Conservation (phyloP, 371 early-diverging fungal genomes). For the Edhazardia aedis region DNA sequence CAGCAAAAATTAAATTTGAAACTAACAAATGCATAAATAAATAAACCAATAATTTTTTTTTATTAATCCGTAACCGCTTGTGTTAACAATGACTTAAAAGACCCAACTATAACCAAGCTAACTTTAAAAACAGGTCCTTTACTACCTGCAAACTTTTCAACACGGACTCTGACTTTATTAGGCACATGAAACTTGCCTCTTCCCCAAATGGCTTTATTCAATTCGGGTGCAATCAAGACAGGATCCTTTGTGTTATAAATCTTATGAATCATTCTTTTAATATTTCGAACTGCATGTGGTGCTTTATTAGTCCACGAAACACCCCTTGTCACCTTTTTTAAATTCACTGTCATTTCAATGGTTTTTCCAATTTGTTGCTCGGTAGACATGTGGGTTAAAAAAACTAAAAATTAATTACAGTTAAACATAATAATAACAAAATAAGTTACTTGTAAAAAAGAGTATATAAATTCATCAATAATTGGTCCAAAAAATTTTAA, state of each 20-base stretch:
- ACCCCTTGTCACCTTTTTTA: background rate
- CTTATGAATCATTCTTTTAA: slow-evolving; percentile 13
- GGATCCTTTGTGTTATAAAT: slow-evolving; percentile 8
- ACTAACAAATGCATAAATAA: too few relatives aligned
- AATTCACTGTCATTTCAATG: background rate
- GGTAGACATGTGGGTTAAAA: too few relatives aligned
- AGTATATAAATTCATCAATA: too few relatives aligned
- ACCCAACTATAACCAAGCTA: slow-evolving; percentile 14
- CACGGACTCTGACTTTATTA: slow-evolving; percentile 18
- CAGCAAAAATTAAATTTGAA: too few relatives aligned
- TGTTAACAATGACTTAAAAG: too few relatives aligned
- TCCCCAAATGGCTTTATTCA: slow-evolving; percentile 22
- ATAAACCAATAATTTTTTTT: too few relatives aligned
- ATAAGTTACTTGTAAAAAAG: too few relatives aligned
- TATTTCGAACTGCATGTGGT: slow-evolving; percentile 6
- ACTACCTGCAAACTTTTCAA: slow-evolving; percentile 2
- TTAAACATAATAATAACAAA: too few relatives aligned
- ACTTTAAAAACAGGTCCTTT: slow-evolving; percentile 12
- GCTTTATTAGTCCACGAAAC: slow-evolving; percentile 17
- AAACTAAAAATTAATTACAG: too few relatives aligned
- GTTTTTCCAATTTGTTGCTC: too few relatives aligned
- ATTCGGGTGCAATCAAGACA: slow-evolving; percentile 16
- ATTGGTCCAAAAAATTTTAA: too few relatives aligned
- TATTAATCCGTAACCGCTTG: too few relatives aligned
- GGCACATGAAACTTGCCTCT: slow-evolving; percentile 21